Conservation (phyloP, 192 early-diverging fungal species). For the Podila clonocystis region DNA sequence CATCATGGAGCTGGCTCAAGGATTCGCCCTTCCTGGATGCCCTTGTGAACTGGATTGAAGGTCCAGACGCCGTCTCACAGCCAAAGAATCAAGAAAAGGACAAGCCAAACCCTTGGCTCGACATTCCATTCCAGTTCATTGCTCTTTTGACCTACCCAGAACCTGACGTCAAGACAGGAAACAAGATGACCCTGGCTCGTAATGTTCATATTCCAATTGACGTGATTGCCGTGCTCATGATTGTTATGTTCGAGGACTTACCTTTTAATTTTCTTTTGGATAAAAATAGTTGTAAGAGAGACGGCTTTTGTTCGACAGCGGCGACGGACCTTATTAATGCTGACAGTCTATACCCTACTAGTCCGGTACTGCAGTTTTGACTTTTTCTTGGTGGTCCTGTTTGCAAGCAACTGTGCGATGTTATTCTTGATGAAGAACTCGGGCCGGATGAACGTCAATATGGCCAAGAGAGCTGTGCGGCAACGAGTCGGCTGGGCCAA, state of each 20-base stretch:
- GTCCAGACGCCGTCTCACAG: constrained; percentile 18
- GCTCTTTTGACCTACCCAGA: constrained; percentile 60
- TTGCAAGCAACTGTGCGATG: constrained; percentile 61
- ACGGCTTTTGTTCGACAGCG: constrained; percentile 60
- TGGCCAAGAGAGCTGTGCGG: constrained; percentile 66
- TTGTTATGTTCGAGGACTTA: not conserved
- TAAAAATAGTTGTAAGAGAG: constrained; percentile 56
- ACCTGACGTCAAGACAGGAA: constrained; percentile 53
- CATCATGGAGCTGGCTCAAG: constrained; percentile 27
- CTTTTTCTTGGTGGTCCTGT: constrained; percentile 59
- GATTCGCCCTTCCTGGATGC: constrained; percentile 41
- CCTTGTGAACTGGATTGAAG: constrained; percentile 53
- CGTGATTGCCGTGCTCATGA: not conserved
- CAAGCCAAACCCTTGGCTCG: constrained; percentile 49
- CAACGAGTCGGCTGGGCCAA: constrained; percentile 65
- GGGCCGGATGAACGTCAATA: constrained; percentile 64
- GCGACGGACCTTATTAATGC: constrained; percentile 51
- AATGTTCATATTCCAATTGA: not conserved
- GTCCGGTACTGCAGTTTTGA: constrained; percentile 62
- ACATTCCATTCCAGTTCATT: constrained; percentile 64
- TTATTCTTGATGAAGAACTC: constrained; percentile 66
- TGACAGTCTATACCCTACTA: constrained; percentile 56
- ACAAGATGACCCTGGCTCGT: constrained; percentile 53
- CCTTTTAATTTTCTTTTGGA: not conserved
- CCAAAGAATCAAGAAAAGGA: constrained; percentile 36